A percentile compares a stretch with the other conserved stretches of the same genome.
Evolutionary conservation across 148 eudicot genomes (phyloP).

Genomic region (Rhododendron kiyosumense): DNA sequence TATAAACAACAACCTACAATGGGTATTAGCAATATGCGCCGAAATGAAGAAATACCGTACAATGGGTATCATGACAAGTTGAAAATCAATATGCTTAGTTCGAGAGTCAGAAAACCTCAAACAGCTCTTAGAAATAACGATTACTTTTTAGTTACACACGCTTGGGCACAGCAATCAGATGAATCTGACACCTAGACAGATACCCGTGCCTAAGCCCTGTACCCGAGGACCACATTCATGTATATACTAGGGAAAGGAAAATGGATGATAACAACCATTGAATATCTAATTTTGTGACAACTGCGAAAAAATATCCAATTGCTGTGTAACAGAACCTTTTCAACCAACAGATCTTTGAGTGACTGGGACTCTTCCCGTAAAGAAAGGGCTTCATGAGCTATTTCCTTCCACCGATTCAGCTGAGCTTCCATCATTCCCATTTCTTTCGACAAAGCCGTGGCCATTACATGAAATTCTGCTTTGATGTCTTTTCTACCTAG

Average conservation of each 20-base stretch:
- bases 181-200: not conserved
- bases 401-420: conserved; percentile 81
- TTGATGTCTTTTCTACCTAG: conserved; percentile 83
- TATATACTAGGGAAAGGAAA: not conserved
- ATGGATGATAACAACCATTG: not conserved
- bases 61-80: not conserved
- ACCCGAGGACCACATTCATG: not conserved
- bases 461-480: conserved; percentile 83
- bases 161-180: not conserved
- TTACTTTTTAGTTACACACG: not conserved
- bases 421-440: conserved; percentile 85
- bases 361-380: conserved; percentile 64
- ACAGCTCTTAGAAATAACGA: not conserved
- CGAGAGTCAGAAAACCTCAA: not conserved
- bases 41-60: not conserved
- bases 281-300: not conserved
- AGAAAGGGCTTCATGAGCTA: conserved; percentile 69
- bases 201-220: not conserved
- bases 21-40: not conserved
- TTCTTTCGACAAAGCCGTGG: conserved; percentile 85
- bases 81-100: not conserved
- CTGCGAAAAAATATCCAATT: not conserved
- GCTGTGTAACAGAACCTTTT: conserved; percentile 48
- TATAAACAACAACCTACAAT: not conserved
- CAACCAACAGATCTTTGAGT: conserved; percentile 43